Percentiles rank a stretch among this genome's conserved stretches.
phyloP scores from a whole-genome alignment of 208 protist species.

The Leishmania tarentolae region DNA sequence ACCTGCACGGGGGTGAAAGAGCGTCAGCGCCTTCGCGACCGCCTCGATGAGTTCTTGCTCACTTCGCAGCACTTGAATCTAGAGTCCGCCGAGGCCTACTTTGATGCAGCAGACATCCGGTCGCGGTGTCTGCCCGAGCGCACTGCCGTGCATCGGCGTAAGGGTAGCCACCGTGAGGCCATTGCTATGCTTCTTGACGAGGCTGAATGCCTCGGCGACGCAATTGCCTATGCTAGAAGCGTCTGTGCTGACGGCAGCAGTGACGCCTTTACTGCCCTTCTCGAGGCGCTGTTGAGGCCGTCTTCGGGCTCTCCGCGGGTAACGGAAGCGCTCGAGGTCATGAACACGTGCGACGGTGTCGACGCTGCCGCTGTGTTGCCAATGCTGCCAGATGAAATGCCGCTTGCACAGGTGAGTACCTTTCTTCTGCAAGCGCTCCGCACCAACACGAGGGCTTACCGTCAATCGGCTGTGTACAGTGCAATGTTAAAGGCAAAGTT shows the following conservation, averaged over 20 bases:
- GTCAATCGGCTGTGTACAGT: conserved; percentile 36
- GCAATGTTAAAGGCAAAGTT: conserved; percentile 36
- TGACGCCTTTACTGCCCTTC: conserved; percentile 44
- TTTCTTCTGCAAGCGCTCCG: conserved; percentile 61
- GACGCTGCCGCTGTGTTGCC: conserved; percentile 51
- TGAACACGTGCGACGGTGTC: conserved; percentile 49
- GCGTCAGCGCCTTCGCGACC: conserved; percentile 18
- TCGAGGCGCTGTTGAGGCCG: conserved; percentile 37
- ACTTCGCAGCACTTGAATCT: conserved; percentile 43
- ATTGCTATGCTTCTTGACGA: conserved; percentile 71
- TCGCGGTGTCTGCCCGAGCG: conserved; percentile 40
- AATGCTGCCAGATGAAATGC: conserved; percentile 64
- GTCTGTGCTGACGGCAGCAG: conserved; percentile 41
- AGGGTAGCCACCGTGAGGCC: conserved; percentile 52
- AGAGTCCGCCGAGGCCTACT: conserved; percentile 26
- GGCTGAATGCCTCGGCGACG: conserved; percentile 37
- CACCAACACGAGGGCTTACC: conserved; percentile 33
- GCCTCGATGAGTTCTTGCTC: conserved; percentile 49
- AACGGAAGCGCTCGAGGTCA: conserved; percentile 45
- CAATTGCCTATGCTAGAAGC: conserved; percentile 50
- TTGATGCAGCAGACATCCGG: conserved; percentile 45
- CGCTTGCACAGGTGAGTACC: conserved; percentile 34
- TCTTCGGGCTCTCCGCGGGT: conserved; percentile 14
- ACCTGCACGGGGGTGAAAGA: not conserved
- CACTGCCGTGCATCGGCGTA: conserved; percentile 61